Evolutionary conservation across 1,139 yeast species (phyloP), one percentile per base, ranked within the genome.

Genomic region (Nakaseomyces uthaithaninus): DNA sequence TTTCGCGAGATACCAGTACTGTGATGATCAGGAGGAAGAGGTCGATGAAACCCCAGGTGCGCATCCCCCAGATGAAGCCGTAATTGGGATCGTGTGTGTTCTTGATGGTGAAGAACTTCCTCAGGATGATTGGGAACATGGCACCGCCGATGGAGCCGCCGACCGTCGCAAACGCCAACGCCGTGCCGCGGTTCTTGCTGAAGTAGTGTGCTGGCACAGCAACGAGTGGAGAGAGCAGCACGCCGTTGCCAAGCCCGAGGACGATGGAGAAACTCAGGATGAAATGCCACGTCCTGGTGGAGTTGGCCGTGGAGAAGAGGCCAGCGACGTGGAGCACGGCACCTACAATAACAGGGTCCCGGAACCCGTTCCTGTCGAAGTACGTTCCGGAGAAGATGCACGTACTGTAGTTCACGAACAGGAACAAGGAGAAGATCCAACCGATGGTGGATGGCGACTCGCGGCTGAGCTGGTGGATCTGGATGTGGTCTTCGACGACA

Each of bases 91-190:
- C 39, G 20, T 23, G 36, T 3, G 16, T 38, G 4, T 38, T 26
- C 11, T 45, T 37, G 45, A 48, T 43, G 5, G 47, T 34, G 52
- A 74, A 77, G 38, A 78, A 61, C 27, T 65, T 60, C 49, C 79
- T 69, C 42, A 80, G 65, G 71, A 77, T 67, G 24, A 79, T 57
- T 2, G 86, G 80, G 55, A 77, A 75, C 1, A 76, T 62, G 19
- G 77, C 70, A 36, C 84, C 84, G 14, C 89, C 89, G 4, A 78
- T 55, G 24, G 79, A 69, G 0, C 86, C 86, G 11, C 86, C 85
- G 50, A 72, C 71, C 4, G 80, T 73, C 0, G 80, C 80, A 3
- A 77, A 55, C 1, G 83, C 77, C 36, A 75, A 55, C 3, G 84
- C 85, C 45, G 72, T 58, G 1, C 80, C 87, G 42, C 87, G 62